A percentile compares a stretch with the other conserved stretches of the same genome.
phyloP scores from a whole-genome alignment of 768 basidiomycete species.

The Rhodosporidiobolus sp. region DNA sequence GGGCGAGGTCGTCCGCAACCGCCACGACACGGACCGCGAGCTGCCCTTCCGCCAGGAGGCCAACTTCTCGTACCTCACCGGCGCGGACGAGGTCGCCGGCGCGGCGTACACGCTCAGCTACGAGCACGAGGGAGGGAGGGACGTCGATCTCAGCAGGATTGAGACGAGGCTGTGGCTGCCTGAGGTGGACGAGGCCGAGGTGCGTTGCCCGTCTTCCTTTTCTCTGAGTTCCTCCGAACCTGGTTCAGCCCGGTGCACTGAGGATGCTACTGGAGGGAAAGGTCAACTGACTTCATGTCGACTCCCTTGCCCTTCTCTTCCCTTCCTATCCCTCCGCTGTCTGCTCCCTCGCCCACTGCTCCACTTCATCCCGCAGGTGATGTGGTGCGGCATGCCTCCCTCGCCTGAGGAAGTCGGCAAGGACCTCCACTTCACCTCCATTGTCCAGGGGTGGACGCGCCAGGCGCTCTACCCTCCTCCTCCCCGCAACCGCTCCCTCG shows the following conservation, averaged over 20 bases:
- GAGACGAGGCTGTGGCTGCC: conserved; percentile 71
- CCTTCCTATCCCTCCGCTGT: not conserved
- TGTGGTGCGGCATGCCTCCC: conserved; percentile 86
- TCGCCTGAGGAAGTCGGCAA: conserved; percentile 59
- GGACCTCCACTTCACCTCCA: conserved; percentile 20
- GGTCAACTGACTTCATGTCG: too few species aligned
- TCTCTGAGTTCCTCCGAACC: not conserved
- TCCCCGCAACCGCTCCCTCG: conserved; percentile 16
- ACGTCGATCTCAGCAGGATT: conserved; percentile 30
- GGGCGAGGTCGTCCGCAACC: conserved; percentile 9
- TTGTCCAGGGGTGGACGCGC: conserved; percentile 31
- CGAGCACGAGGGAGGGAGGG: conserved; percentile 52
- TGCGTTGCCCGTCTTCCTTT: conserved; percentile 43
- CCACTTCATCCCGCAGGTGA: conserved; percentile 42
- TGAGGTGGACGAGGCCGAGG: conserved; percentile 64
- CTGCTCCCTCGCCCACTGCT: too few species aligned
- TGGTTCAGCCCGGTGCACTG: too few species aligned
- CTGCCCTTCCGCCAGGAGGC: conserved; percentile 34
- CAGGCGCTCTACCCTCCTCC: conserved; percentile 28
- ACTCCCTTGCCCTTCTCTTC: not conserved
- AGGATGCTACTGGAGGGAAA: too few species aligned
- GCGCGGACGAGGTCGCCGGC: conserved; percentile 65
- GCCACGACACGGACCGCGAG: conserved; percentile 38
- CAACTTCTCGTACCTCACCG: conserved; percentile 84
- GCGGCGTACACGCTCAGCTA: conserved; percentile 65